Conservation (phyloP, 345 rosid species). For the Rhodomyrtus tomentosa region DNA sequence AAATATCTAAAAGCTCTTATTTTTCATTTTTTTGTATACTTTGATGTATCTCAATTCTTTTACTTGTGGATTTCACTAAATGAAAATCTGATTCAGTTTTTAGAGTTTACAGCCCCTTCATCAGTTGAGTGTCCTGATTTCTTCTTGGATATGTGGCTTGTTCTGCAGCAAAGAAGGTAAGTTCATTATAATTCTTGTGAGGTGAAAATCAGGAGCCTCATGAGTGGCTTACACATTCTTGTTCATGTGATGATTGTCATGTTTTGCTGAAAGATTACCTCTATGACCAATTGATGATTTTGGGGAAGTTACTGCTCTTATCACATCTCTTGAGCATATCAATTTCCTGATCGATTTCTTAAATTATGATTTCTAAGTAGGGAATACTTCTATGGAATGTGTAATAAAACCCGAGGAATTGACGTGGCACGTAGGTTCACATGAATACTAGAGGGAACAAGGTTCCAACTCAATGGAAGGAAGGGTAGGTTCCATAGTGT, state of each 20-base stretch:
- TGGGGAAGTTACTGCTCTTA: background rate
- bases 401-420: background rate
- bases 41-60: slow-evolving; percentile 51
- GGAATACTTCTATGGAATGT: background rate
- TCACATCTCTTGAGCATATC: background rate
- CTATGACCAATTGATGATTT: background rate
- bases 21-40: slow-evolving; percentile 4
- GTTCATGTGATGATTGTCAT: background rate
- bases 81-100: slow-evolving; percentile 18
- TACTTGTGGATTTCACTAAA: slow-evolving; percentile 8
- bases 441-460: background rate
- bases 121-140: background rate
- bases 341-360: background rate
- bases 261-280: background rate
- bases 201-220: background rate
- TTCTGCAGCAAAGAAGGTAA: background rate
- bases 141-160: background rate
- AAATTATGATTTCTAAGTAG: background rate
- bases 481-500: background rate
- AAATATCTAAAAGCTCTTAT: slow-evolving; percentile 15
- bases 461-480: background rate
- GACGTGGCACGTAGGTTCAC: background rate
- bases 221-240: background rate
- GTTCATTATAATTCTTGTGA: background rate
- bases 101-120: background rate